Percentiles rank a stretch among this genome's conserved stretches.
These are phyloP conservation scores for Penicillium macrosclerotiorum DNA, from an alignment of 495 filamentous ascomycete species.

Conservation along the genomic window DNA sequence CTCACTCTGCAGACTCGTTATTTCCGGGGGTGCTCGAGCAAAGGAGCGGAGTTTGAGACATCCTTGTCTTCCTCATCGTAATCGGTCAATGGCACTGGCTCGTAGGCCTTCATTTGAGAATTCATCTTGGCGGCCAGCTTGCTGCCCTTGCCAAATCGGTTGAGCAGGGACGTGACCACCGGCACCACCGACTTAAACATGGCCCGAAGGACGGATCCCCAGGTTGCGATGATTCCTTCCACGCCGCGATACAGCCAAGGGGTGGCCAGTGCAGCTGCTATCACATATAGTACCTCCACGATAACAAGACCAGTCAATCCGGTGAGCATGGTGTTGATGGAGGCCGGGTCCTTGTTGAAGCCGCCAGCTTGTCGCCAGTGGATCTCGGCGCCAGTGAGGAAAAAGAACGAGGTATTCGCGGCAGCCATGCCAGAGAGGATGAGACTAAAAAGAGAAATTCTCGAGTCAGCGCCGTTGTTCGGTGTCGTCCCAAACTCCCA, in stretches of 20 bases:
- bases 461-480: not conserved
- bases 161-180: not conserved
- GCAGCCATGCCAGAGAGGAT: slow-evolving; percentile 35
- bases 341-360: slow-evolving; percentile 35
- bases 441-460: slow-evolving; percentile 22
- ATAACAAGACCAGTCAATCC: slow-evolving; percentile 39
- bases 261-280: slow-evolving; percentile 21
- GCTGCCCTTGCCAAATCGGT: slow-evolving; percentile 8
- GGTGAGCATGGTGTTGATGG: slow-evolving; percentile 35
- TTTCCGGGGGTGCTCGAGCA: slow-evolving; percentile 10
- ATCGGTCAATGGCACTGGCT: slow-evolving; percentile 16
- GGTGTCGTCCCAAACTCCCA: no score
- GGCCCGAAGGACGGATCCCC: slow-evolving; percentile 18
- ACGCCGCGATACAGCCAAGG: slow-evolving; percentile 20
- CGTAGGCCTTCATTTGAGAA: slow-evolving; percentile 24
- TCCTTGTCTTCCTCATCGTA: slow-evolving; percentile 25
- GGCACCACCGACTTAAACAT: slow-evolving; percentile 10
- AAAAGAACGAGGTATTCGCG: slow-evolving; percentile 37
- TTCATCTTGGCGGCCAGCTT: no score
- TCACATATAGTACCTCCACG: slow-evolving; percentile 25
- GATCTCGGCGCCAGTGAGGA: slow-evolving; percentile 38
- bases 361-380: slow-evolving; percentile 38
- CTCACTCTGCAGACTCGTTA: no score
- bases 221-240: slow-evolving; percentile 23
- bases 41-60: slow-evolving; percentile 8